Base-by-base conservation (phyloP, 192 early-diverging fungal genomes). In the Fimicolochytrium jonesii region DNA sequence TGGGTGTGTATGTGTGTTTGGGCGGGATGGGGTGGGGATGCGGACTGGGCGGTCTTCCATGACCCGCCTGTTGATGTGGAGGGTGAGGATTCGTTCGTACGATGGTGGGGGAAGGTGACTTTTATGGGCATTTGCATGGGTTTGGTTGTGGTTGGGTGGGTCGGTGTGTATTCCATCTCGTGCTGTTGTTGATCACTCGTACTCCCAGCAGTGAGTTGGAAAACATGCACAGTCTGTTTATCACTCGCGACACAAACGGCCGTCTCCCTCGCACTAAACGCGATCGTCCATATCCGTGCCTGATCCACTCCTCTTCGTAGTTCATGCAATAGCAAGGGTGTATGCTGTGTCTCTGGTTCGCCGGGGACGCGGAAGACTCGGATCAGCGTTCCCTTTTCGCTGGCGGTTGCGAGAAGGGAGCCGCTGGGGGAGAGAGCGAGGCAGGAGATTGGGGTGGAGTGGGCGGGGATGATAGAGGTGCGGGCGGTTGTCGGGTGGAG, bases 191-290 rank as follows among this genome's bases (percentile, higher is more conserved):
- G n/a, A n/a, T n/a, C n/a, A n/a, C n/a, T n/a, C n/a, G n/a, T n/a
- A n/a, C n/a, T n/a, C n/a, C n/a, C n/a, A n/a, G n/a, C 35, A 20
- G 2, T 28, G 15, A 97, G 79, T 51, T 91, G 90, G 61, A 97
- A 97, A 9, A 97, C 77, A 67, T 97, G 95, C 5, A 95, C 85
- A 1, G 95, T 97, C 15, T 90, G 91, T 56, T 93, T 93, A 74
- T 95, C 92, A 0, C 89, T 92, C 5, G 91, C 87, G 20, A 91
- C 90, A 60, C 88, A 88, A 31, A 97, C 70, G 11, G 87, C 73
- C 1, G 83, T 88, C n/a, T 77, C 83, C 45, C 88, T 86, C 35
- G 77, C 76, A 48, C 86, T 88, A 64, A 97, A 95, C n/a, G 90
- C 88, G 41, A 98, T 89, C 44, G 84, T 79, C 73, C 87, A 93